phyloP scores from a whole-genome alignment of 805 yeast species.

The Metschnikowia anglica region DNA sequence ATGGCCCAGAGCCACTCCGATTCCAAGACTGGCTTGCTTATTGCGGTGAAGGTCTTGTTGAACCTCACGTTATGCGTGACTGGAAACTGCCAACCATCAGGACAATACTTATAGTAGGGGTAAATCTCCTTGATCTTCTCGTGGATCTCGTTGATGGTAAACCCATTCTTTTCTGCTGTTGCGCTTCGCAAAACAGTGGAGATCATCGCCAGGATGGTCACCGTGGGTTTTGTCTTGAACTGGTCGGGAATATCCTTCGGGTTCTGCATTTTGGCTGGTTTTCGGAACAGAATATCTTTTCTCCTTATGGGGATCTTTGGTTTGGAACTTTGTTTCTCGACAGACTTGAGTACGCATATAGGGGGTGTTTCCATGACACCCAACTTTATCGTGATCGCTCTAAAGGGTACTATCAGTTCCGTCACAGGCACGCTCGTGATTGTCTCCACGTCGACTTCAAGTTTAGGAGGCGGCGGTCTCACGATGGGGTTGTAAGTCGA shows the following conservation, averaged over 20 bases:
- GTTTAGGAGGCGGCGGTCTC: slow-evolving; percentile 37
- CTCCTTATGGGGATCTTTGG: slow-evolving; percentile 36
- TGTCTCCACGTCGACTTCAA: slow-evolving; percentile 33
- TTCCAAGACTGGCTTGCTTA: slow-evolving; percentile 55
- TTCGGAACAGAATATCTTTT: slow-evolving; percentile 36
- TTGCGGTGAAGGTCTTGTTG: slow-evolving; percentile 80
- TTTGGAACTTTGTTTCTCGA: slow-evolving; percentile 29
- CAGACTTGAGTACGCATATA: slow-evolving; percentile 34
- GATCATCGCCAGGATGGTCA: slow-evolving; percentile 77
- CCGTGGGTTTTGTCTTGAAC: slow-evolving; percentile 78
- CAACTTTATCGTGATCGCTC: slow-evolving; percentile 30
- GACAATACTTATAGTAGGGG: slow-evolving; percentile 91
- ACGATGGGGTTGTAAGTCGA: slow-evolving; percentile 5
- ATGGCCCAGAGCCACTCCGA: slow-evolving; percentile 97
- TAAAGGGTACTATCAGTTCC: slow-evolving; percentile 21
- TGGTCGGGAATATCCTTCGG: slow-evolving; percentile 87
- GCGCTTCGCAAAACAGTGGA: slow-evolving; percentile 72
- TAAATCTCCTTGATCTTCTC: slow-evolving; percentile 81
- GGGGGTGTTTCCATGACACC: slow-evolving; percentile 22
- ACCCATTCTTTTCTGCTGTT: slow-evolving; percentile 61
- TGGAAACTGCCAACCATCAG: slow-evolving; percentile 97
- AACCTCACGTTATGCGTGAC: slow-evolving; percentile 86
- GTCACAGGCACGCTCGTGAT: slow-evolving; percentile 27
- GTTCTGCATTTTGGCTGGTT: slow-evolving; percentile 60
- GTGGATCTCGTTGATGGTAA: slow-evolving; percentile 67